These are phyloP conservation scores for Simmondsia chinensis DNA, from an alignment of 148 eudicot genomes.

Conservation along the genomic window DNA sequence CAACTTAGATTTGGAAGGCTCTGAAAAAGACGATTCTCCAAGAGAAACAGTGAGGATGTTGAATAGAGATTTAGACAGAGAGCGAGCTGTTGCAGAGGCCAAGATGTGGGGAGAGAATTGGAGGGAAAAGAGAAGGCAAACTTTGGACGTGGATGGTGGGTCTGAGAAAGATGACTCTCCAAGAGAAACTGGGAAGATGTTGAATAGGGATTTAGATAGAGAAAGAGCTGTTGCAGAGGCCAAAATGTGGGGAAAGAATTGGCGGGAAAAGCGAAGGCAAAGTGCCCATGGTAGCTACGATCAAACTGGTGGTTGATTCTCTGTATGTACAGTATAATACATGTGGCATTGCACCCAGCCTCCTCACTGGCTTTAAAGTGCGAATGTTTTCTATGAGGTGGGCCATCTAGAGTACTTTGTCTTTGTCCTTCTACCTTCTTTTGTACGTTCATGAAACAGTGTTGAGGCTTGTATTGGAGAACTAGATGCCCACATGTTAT, in stretches of 20 bases:
- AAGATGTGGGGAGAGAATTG: slow-evolving; percentile 58
- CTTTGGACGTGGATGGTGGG: no score
- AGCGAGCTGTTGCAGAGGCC: slow-evolving; percentile 52
- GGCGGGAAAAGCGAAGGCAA: slow-evolving; percentile 29
- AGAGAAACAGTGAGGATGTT: slow-evolving; percentile 27
- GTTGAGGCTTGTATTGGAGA: slow-evolving; percentile 22
- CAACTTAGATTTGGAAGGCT: slow-evolving; percentile 61
- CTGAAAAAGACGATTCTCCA: slow-evolving; percentile 42
- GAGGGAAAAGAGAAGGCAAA: no score
- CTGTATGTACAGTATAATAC: slow-evolving; percentile 9
- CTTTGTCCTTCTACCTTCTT: not conserved
- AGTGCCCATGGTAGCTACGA: slow-evolving; percentile 27
- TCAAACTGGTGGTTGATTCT: slow-evolving; percentile 22
- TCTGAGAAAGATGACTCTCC: no score
- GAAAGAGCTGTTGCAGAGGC: no score
- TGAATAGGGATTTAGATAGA: no score
- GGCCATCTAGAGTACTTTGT: slow-evolving; percentile 8
- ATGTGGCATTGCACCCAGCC: no score
- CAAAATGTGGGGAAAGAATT: no score
- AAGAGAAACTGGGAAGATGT: no score
- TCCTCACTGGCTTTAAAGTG: no score
- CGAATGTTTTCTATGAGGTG: not conserved
- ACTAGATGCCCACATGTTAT: slow-evolving; percentile 18
- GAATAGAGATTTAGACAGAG: slow-evolving; percentile 36
- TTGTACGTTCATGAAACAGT: slow-evolving; percentile 9